Base-by-base conservation (phyloP, 179 eudicot species). In the Silene noctiflora region DNA sequence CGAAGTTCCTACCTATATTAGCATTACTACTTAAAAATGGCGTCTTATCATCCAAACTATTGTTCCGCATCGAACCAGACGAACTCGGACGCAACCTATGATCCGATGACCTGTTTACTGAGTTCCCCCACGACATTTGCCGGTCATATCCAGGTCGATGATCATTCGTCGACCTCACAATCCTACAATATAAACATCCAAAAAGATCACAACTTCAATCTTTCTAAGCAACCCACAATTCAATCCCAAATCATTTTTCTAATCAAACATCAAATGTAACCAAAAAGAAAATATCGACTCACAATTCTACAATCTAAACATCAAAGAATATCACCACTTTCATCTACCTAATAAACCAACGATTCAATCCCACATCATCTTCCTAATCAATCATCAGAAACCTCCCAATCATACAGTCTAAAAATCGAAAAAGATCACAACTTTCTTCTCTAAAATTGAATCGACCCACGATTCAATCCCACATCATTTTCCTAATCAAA, bases 1-100 rank as follows among this genome's bases (percentile, higher is more conserved):
- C 97, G 27, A 95, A 95, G 81, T 93, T 86, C 55, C 96, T 87
- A 58, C 96, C 99, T 77, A 95, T 95, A 51, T 79, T 84, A 8
- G 72, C 81, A 71, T 48, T 80, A 33, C 76, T 85, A 53, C 67
- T 77, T 3, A 95, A 79, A 80, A 95, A 93, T 12, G 93, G 89
- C 0, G 89, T 62, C 83, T 89, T 93, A 44, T 89, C 95, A 77
- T 93, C 93, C 68, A 88, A 86, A 81, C 39, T 71, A 71, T 5
- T 56, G 35, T 63, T 86, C 67, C 93, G 84, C 48, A 81, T 86
- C 2, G 97, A 79, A 66, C 95, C 95, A 4, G 97, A 90, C 0
- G 98, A 94, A 8, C 90, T 89, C 0, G 98, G 98, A 7, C 96
- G 82, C 58, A 88, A 74, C 16, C 93, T 84, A 71, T 88, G 90